These are phyloP conservation scores for Cyclotella sp. DNA, from an alignment of 108 stramenopile genomes.

Conservation along the genomic window DNA sequence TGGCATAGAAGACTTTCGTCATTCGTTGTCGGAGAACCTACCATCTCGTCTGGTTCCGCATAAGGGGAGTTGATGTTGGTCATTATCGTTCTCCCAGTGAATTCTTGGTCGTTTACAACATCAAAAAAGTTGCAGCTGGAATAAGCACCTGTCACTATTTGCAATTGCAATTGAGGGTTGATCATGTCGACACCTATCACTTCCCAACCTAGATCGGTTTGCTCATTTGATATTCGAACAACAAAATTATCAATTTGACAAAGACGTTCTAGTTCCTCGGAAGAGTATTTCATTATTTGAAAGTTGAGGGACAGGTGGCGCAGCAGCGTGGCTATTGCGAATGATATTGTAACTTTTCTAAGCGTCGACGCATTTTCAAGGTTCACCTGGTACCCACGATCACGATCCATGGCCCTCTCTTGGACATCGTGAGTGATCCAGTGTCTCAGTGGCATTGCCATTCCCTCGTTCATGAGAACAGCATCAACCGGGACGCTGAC, in stretches of 20 bases:
- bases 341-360: constrained; percentile 28
- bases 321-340: constrained; percentile 14
- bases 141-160: not conserved
- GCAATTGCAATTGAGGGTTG: not conserved
- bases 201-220: not conserved
- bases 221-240: not conserved
- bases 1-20: not conserved
- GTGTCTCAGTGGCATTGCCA: no score
- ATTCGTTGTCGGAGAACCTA: not conserved
- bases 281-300: not conserved
- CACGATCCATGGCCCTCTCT: no score
- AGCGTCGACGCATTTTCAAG: constrained; percentile 6
- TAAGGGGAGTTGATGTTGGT: not conserved
- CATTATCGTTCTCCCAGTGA: not conserved
- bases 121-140: not conserved
- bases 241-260: not conserved
- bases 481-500: no score
- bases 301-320: constrained; percentile 37
- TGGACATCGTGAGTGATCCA: no score
- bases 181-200: not conserved
- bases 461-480: no score
- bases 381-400: no score
- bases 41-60: not conserved
- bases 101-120: not conserved
- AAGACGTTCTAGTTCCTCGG: not conserved